These are phyloP conservation scores for Cyathus striatus DNA, from an alignment of 768 basidiomycete species.

Conservation along the genomic window DNA sequence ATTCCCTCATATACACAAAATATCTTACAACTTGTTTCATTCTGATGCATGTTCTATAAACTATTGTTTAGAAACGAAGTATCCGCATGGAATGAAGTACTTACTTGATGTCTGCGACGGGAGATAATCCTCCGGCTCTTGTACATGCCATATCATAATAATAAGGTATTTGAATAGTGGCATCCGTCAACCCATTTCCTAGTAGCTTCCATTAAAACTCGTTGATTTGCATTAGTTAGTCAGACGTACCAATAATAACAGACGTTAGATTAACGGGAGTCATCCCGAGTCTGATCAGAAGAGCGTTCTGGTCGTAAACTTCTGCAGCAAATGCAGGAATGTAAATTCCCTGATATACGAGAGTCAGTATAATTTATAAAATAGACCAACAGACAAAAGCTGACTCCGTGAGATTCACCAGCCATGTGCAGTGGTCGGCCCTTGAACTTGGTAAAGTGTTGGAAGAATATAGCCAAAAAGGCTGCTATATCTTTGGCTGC, in stretches of 20 bases:
- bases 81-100: constrained; percentile 11
- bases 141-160: constrained; percentile 54
- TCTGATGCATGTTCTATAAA: constrained; percentile 39
- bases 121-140: constrained; percentile 37
- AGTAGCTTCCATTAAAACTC: background rate
- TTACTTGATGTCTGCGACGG: constrained; percentile 40
- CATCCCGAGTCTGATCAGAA: constrained; percentile 47
- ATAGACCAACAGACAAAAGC: constrained; percentile 9
- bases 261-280: constrained; percentile 60
- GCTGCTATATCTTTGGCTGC: constrained; percentile 68
- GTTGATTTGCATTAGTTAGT: background rate
- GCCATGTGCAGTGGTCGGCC: constrained; percentile 61
- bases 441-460: constrained; percentile 67
- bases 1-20: background rate
- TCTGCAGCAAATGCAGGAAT: constrained; percentile 73
- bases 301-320: constrained; percentile 67
- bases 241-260: constrained; percentile 56
- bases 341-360: constrained; percentile 52
- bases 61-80: constrained; percentile 26
- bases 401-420: constrained; percentile 75
- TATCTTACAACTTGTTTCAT: constrained; percentile 53
- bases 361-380: background rate
- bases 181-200: constrained; percentile 67
- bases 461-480: constrained; percentile 70
- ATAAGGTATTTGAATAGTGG: constrained; percentile 33